Evolutionary conservation across 805 yeast genomes (phyloP), one percentile per base, ranked within the genome.

Genomic region (Lipomyces spencermartinsiae): DNA sequence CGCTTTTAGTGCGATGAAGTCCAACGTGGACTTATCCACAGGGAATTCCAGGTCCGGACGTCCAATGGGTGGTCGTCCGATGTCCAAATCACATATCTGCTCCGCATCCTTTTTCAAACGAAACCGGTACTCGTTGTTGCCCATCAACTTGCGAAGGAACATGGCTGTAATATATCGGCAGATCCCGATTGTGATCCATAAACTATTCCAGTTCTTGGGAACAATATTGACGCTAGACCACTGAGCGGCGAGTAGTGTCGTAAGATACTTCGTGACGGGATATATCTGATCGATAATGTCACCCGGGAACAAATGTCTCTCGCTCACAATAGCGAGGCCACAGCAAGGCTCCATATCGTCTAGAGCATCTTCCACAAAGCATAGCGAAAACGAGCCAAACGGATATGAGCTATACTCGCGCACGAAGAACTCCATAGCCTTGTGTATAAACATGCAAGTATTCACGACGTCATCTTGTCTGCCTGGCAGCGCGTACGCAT

Each of bases 351-450:
- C 83, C 63, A 83, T 81, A 0, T 82, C 80, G 4, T 81, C 77
- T 0, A 85, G 82, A 22, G 84, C 72, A 31, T 88, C 88, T 10
- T 86, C 83, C 4, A 94, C 88, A 77, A 94, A 92, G 1, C 90
- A 87, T 51, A 95, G 74, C 0, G 93, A 85, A 74, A 89, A 93
- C 31, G 95, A 87, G 19, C 92, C 86, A 75, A 92, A 94, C 0
- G 99, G 98, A 71, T 87, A 96, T 0, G 98, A 91, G 4, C 98
- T 97, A 77, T 89, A 95, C 73, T 93, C 97, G 71, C 90, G 88
- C 62, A 92, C 87, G 73, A 87, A 92, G 75, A 84, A 93, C 68
- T 93, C 97, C 74, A 95, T 82, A 0, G 97, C 97, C 73, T 86
- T 87, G 72, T 87, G 87, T 5, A 93, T 81, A 59, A 93, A 89